Evolutionary conservation across 306 rosid genomes (phyloP), one percentile per base, ranked within the genome.

Genomic region (Vigna radiata): DNA sequence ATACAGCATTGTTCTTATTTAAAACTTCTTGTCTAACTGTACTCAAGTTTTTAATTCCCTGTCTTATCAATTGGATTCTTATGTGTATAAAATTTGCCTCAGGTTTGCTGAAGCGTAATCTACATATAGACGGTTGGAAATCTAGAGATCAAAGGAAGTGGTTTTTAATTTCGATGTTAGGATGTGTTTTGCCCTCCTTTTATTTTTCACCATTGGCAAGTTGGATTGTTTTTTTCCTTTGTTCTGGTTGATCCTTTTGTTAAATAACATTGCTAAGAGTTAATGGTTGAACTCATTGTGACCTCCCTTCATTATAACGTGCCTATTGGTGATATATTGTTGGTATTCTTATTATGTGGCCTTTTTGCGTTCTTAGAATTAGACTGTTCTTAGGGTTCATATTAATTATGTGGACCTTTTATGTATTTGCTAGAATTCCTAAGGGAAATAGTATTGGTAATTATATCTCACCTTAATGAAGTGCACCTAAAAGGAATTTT

Each of bases 71-170:
- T 46, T 10, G 5, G n/a, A 39, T 52, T 17, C 50, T 84, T 39
- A 71, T 53, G 16, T 9, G 10, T 55, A 4, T 70, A 16, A 39
- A 16, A 17, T 46, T 58, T 59, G 15, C 16, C 14, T 0, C 79
- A 85, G 88, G 37, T 85, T 85, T 65, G 86, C 86, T 2, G 84
- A 82, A 0, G 86, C 84, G 7, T 85, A 70, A 75, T 68, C 33
- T 8, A 3, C 41, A 7, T 25, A 19, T 11, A 29, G 9, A 62
- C 83, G 69, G 60, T 62, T 4, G 44, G 6, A 44, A 71, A 44
- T 77, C 15, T 16, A 1, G 8, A 44, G 71, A 44, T 70, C 17
- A 10, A 1, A 14, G 33, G 82, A 29, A 68, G n/a, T 71, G 72
- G 68, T 73, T 67, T 54, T 61, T 82, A 15, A 46, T 52, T 48